phyloP scores from a whole-genome alignment of 2,329 filamentous ascomycete genomes.

The Botrytis byssoidea region DNA sequence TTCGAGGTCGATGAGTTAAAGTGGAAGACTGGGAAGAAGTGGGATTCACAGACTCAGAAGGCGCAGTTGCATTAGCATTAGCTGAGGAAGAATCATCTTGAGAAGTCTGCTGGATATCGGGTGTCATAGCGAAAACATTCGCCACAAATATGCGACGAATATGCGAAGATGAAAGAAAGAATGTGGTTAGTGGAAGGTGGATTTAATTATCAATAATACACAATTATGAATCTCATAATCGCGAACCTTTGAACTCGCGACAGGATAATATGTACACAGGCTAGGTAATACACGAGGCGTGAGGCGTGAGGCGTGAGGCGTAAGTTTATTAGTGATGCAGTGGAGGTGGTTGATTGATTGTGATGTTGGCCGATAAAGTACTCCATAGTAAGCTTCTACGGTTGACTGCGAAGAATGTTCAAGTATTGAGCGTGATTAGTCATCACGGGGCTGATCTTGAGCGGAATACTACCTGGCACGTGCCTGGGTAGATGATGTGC shows the following conservation, averaged over 20 bases:
- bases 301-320: not conserved
- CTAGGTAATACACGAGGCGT: slow-evolving; percentile 7
- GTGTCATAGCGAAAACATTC: slow-evolving; percentile 39
- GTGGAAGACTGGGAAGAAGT: slow-evolving; percentile 26
- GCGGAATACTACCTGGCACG: not conserved
- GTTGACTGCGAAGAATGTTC: not conserved
- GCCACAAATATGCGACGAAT: slow-evolving; percentile 26
- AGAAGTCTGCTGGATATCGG: slow-evolving; percentile 34
- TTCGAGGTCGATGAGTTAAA: slow-evolving; percentile 35
- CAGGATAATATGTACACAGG: not conserved
- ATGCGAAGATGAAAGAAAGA: not conserved
- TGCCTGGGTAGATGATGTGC: no score
- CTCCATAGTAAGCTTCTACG: not conserved
- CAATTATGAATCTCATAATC: not conserved
- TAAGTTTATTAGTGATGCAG: slow-evolving; percentile 14
- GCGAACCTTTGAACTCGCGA: slow-evolving; percentile 11
- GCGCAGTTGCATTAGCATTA: not conserved
- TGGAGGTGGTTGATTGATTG: not conserved
- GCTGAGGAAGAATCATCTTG: slow-evolving; percentile 20
- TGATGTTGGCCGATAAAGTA: not conserved
- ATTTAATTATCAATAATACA: not conserved
- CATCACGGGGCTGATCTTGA: not conserved
- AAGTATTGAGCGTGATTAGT: not conserved
- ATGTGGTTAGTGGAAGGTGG: not conserved
- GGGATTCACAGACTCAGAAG: slow-evolving; percentile 28